Evolutionary conservation across 2,329 filamentous ascomycete species (phyloP), one percentile per base, ranked within the genome.

Genomic region (Botrytis galanthina): DNA sequence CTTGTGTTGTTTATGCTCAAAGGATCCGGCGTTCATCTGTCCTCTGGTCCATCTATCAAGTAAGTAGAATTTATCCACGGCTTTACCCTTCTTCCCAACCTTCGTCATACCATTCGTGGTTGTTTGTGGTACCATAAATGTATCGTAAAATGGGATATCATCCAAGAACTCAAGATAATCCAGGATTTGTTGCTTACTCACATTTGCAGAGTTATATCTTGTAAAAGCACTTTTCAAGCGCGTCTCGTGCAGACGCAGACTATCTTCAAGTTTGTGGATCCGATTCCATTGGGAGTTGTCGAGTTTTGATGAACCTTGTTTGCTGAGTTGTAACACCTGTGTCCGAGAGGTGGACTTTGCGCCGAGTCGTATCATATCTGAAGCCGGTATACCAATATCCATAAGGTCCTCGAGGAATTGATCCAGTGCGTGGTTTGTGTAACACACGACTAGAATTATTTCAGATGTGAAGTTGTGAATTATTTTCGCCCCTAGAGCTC

Each of bases 351-450:
- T 89, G 0, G 78, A 87, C 74, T 92, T 92, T 0, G 86, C 86
- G 0, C 92, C 92, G 0, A 94, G 83, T 0, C 92, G 86, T 0
- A 92, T 86, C 72, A 93, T 91, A 0, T 77, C 54, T 0, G 78
- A 63, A 0, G 75, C 1, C 0, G 83, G 77, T 10, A 93, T 88
- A 0, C 89, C 90, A 46, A 89, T 86, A 1, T 88, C 82, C 4
- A 89, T 81, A 0, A 93, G 80, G 59, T 93, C 91, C 74, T 90
- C 87, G 0, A 92, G 80, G 64, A 92, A 90, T 79, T 93, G 85
- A 70, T 92, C 89, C 0, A 91, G 81, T 0, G 90, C 89, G 75
- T 92, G 90, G 70, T 93, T 92, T 0, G 91, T 93, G 73, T 89
- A 93, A 39, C 87, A 89, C 2, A 92, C 80, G 0, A 94, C 87